These are phyloP conservation scores for Blastomyces gilchristii DNA, from an alignment of 2,329 filamentous ascomycete genomes.

Conservation along the genomic window DNA sequence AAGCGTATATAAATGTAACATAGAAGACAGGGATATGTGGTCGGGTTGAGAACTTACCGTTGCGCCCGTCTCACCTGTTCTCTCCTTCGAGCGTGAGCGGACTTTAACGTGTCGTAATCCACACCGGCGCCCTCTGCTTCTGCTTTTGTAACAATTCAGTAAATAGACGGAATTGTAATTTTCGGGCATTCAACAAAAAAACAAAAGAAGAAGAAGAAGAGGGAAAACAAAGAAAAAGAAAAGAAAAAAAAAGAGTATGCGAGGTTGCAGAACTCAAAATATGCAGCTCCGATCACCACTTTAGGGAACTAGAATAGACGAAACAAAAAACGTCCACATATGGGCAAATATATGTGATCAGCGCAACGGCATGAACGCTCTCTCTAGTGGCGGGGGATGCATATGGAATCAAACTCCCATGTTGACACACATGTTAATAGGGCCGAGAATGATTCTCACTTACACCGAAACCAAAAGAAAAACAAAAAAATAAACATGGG, in stretches of 20 bases:
- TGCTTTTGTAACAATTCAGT: conserved; percentile 2
- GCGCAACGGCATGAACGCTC: not conserved
- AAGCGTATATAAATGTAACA: conserved; percentile 2
- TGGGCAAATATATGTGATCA: not conserved
- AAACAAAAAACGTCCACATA: not conserved
- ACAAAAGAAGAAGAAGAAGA: not conserved
- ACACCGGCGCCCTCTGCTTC: conserved; percentile 3
- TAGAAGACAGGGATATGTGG: not conserved
- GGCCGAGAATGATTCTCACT: not conserved
- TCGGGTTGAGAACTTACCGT: conserved; percentile 16
- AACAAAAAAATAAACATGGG: not conserved
- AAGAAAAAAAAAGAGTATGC: no score
- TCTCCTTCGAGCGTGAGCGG: conserved; percentile 19
- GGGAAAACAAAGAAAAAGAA: no score
- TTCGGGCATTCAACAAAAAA: not conserved
- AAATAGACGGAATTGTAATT: not conserved
- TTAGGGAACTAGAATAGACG: not conserved
- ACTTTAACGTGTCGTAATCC: conserved; percentile 11
- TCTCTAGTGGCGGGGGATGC: not conserved
- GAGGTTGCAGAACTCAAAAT: not conserved
- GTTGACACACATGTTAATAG: not conserved
- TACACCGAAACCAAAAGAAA: not conserved
- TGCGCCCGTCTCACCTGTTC: conserved; percentile 24
- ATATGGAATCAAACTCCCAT: not conserved
- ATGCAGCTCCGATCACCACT: not conserved